Percentiles rank a stretch among this genome's conserved stretches.
phyloP scores from a whole-genome alignment of 1,139 yeast species.

The Wickerhamomyces sp. region DNA sequence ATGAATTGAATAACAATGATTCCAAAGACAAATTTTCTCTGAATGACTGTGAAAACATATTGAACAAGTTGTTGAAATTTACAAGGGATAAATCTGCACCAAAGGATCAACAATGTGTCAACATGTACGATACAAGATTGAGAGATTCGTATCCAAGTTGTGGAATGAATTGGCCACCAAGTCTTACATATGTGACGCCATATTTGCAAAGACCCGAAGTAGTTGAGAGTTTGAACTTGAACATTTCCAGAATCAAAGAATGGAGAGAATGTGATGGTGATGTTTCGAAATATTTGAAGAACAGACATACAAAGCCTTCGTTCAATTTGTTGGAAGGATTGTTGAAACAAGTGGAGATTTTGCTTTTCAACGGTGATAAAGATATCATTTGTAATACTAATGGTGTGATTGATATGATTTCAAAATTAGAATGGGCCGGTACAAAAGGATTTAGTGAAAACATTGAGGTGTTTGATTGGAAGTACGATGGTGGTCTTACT shows the following conservation, averaged over 20 bases:
- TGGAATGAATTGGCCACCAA: constrained; percentile 94
- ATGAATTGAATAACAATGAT: constrained; percentile 33
- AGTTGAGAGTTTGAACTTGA: constrained; percentile 51
- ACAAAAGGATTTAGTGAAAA: constrained; percentile 47
- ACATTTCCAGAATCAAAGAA: constrained; percentile 25
- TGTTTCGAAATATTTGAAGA: constrained; percentile 51
- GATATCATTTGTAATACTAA: constrained; percentile 84
- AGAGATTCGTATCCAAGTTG: constrained; percentile 77
- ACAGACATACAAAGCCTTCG: constrained; percentile 53
- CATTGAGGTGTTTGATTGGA: constrained; percentile 41
- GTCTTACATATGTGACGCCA: constrained; percentile 49
- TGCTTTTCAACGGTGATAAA: constrained; percentile 81
- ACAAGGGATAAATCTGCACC: constrained; percentile 30
- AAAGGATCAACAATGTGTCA: constrained; percentile 50
- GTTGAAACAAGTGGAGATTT: constrained; percentile 49
- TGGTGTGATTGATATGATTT: constrained; percentile 68
- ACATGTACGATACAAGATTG: constrained; percentile 76
- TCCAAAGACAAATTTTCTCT: constrained; percentile 30
- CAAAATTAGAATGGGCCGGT: constrained; percentile 65
- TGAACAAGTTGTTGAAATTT: constrained; percentile 37
- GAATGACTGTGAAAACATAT: constrained; percentile 43
- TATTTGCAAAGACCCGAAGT: constrained; percentile 58
- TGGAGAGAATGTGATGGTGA: constrained; percentile 78
- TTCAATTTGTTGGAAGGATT: constrained; percentile 61
- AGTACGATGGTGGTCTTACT: constrained; percentile 38